Base-by-base conservation (phyloP, 169 alveolate genomes). In the Plasmodium vivax region DNA sequence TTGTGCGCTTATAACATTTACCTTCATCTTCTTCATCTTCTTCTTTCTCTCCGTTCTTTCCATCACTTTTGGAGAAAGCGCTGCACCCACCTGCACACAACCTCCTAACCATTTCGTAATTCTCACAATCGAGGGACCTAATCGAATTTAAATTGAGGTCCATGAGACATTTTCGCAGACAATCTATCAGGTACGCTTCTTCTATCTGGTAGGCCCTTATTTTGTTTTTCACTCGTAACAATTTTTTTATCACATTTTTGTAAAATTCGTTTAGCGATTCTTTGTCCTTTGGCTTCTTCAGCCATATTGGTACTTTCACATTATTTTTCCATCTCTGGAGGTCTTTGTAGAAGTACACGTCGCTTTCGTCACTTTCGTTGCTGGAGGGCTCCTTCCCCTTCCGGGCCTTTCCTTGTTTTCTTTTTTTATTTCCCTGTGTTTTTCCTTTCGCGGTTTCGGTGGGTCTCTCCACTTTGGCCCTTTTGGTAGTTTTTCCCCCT, bases 221-320 rank as follows among this genome's bases (percentile, higher is more conserved):
- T 90, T 90, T 90, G 82, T 90, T 90, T 71, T 90, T 90, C 1
- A 90, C 94, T 80, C 94, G 81, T 90, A 90, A 62, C 73, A 90
- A 80, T 90, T 90, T 90, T 38, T 72, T 90, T 80, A 90, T 90
- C 7, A 90, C 83, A 80, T 90, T 90, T 90, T 90, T 90, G 47
- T 90, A 90, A 90, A 80, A 90, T 38, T 90, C 94, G 36, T 36
- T 71, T 79, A 80, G 62, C 5, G 94, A 90, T 90, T 80, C 94
- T 90, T 30, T 80, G 74, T 90, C 94, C 75, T 90, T 80, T 62
- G 94, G 94, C 82, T 80, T 90, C 56, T 90, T 90, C 14, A 90
- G 82, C 94, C 94, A 90, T 47, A 90, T 80, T 36, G 94, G 94
- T 1, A 90, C 94, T 54, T 90, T 90, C 30, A 90, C 73, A 34